Evolutionary conservation across 1,139 yeast genomes (phyloP), one percentile per base, ranked within the genome.

Genomic region (Suhomyces maxii): DNA sequence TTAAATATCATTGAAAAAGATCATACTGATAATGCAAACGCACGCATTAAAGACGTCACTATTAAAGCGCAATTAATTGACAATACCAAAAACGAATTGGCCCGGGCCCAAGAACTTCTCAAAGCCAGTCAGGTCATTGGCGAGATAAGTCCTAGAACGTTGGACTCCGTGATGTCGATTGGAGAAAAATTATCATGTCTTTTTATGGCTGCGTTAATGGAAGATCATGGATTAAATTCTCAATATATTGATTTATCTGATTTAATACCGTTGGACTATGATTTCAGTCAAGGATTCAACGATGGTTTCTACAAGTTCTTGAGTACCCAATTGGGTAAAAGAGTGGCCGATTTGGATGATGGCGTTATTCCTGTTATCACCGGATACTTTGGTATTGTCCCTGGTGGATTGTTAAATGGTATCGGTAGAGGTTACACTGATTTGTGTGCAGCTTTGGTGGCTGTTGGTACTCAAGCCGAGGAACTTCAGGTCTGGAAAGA

Each of bases 341-440:
- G 74, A 52, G 74, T 89, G 12, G 58, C 68, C 36, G 67, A 65
- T 18, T 68, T 80, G 37, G 78, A 76, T 13, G 61, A 66, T 1
- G 78, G 69, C 44, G 70, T 68, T n/a, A 82, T 89, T 32, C 99
- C 99, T 1, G 97, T 93, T 1, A 77, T 93, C 47, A 93, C 99
- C 26, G 99, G 99, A 2, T 93, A 89, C 66, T 93, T 93, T 61
- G 99, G 99, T 28, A 75, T 83, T 34, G 89, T 93, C 11, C 98
- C 98, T 26, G 97, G 97, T 53, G 98, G 99, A 13, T 73, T 93
- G 48, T 73, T 93, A 55, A 87, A 86, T 58, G 90, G 95, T 46
- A 95, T 93, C 49, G 99, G 99, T 37, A 83, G 99, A 64, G 99
- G 99, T 26, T 93, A 93, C 67, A 93, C 99, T 12, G 99, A 93